Evolutionary conservation across 371 early-diverging fungal genomes (phyloP).

Genomic region (Saksenaea oblongispora): DNA sequence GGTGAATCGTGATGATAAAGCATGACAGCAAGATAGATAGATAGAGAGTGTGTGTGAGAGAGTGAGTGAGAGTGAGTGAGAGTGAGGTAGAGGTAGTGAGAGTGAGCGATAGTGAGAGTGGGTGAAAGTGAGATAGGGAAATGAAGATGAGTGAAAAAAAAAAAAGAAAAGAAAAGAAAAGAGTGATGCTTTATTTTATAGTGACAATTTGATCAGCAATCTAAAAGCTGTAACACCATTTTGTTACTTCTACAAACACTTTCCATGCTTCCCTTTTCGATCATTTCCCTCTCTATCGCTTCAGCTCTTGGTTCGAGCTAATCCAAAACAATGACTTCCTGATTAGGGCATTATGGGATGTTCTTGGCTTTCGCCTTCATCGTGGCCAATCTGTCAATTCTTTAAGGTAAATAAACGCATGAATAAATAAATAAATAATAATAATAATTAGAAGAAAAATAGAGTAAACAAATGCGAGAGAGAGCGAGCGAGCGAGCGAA

Average conservation of each 20-base stretch:
- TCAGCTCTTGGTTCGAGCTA: background rate
- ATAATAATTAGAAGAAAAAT: background rate
- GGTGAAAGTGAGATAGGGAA: background rate
- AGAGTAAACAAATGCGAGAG: background rate
- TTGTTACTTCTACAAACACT: slow-evolving; percentile 2
- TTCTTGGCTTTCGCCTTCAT: slow-evolving; percentile 3
- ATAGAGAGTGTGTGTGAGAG: background rate
- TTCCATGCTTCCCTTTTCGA: slow-evolving; percentile 4
- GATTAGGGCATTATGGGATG: slow-evolving; percentile 6
- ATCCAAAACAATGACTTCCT: slow-evolving; percentile 4
- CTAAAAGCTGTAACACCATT: slow-evolving; percentile 1
- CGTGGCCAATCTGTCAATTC: slow-evolving; percentile 3
- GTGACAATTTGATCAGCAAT: slow-evolving; percentile 2
- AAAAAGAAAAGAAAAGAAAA: background rate
- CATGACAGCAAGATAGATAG: background rate
- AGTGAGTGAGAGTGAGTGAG: no score
- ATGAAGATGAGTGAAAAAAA: background rate
- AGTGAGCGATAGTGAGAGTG: background rate
- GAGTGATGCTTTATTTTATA: background rate
- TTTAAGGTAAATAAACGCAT: slow-evolving; percentile 5
- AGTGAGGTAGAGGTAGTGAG: background rate
- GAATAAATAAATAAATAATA: background rate
- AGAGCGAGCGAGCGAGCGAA: background rate
- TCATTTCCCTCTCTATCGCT: background rate
- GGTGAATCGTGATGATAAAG: background rate